Conservation (phyloP, 345 rosid genomes). For the Hibiscus trionum region DNA sequence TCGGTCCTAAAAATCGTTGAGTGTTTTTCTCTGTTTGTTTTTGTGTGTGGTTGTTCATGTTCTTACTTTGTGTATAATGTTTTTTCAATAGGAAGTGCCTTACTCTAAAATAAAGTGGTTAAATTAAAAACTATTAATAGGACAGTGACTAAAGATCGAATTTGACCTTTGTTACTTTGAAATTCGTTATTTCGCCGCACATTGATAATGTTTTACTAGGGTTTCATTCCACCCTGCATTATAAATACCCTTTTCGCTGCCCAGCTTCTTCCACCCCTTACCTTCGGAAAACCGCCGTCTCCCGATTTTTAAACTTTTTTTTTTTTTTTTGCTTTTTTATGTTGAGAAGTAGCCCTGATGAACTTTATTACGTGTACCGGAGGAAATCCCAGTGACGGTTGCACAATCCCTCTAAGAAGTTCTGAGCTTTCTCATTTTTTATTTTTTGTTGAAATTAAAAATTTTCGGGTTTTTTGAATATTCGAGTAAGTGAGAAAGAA, state of each 20-base stretch:
- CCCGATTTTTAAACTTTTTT: too few species aligned
- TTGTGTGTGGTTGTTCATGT: too few species aligned
- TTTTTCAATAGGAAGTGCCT: too few species aligned
- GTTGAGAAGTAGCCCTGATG: slow-evolving; percentile 23
- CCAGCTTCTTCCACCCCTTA: fast-evolving
- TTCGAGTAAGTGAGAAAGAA: not conserved
- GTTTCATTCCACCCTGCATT: slow-evolving; percentile 9
- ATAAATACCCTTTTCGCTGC: slow-evolving; percentile 1
- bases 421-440: slow-evolving; percentile 28
- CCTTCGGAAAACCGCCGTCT: not conserved
- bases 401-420: slow-evolving; percentile 61
- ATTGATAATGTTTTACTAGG: not conserved
- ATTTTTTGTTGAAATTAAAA: not conserved
- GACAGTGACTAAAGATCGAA: too few species aligned
- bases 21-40: too few species aligned
- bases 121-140: too few species aligned
- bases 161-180: not conserved
- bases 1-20: too few species aligned
- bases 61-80: too few species aligned
- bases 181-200: not conserved
- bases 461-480: not conserved
- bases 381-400: slow-evolving; percentile 27
- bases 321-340: not conserved
- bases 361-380: slow-evolving; percentile 26
- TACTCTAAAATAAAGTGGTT: too few species aligned